These are phyloP conservation scores for Podaxis mareebaensis DNA, from an alignment of 768 basidiomycete species.

Conservation along the genomic window DNA sequence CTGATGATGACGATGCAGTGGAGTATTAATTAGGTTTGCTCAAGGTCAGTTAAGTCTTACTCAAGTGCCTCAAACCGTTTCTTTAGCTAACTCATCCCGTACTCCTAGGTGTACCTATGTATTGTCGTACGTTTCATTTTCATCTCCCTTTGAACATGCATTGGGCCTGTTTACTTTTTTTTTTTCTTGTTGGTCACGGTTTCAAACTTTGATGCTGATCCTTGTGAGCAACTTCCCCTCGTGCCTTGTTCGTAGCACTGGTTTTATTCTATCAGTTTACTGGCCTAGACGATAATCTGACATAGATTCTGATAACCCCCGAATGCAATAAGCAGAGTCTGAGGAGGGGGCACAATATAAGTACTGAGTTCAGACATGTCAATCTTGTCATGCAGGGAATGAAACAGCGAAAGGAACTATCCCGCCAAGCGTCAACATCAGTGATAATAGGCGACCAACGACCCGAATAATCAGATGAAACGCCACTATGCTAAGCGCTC, in stretches of 20 bases:
- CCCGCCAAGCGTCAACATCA: no score
- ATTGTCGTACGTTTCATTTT: slow-evolving; percentile 31
- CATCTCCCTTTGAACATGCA: slow-evolving; percentile 19
- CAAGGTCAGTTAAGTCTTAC: slow-evolving; percentile 12
- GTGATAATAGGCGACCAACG: no score
- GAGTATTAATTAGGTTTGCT: slow-evolving; percentile 56
- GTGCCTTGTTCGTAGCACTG: slow-evolving; percentile 10
- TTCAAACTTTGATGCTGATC: neutral
- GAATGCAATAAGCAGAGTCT: no score
- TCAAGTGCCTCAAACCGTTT: neutral
- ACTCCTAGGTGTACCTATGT: slow-evolving; percentile 13
- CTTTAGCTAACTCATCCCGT: neutral
- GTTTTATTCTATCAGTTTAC: neutral
- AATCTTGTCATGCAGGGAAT: no score
- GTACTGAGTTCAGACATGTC: no score
- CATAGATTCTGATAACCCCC: neutral
- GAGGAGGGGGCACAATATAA: no score
- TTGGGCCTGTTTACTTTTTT: slow-evolving; percentile 10
- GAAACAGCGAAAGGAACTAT: no score
- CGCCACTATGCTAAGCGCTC: neutral
- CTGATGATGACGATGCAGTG: slow-evolving; percentile 80
- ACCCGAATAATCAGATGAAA: neutral
- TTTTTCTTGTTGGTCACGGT: slow-evolving; percentile 4
- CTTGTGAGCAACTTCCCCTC: neutral
- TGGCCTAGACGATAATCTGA: neutral